Evolutionary conservation across 2,329 filamentous ascomycete genomes (phyloP).

Genomic region (Aureobasidium melanogenum): DNA sequence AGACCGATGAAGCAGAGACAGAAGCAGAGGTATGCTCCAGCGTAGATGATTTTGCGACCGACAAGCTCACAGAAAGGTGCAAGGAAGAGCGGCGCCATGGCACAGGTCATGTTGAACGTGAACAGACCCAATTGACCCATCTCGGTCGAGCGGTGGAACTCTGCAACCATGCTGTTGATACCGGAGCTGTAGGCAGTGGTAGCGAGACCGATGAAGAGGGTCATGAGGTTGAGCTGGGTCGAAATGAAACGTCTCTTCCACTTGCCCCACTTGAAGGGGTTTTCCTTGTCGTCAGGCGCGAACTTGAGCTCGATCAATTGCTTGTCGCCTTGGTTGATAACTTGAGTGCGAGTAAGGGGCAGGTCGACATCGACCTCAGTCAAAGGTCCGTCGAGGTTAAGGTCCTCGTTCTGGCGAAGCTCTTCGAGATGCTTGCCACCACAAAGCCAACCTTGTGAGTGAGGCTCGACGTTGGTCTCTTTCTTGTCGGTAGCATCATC

Average conservation of each 20-base stretch:
- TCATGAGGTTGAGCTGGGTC: constrained; percentile 42
- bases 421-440: constrained; percentile 32
- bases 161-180: constrained; percentile 37
- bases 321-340: constrained; percentile 34
- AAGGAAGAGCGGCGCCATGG: constrained; percentile 39
- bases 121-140: constrained; percentile 43
- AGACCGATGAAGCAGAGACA: constrained; percentile 41
- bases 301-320: constrained; percentile 41
- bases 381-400: constrained; percentile 27
- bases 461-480: constrained; percentile 6
- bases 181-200: constrained; percentile 46
- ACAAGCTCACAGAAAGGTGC: constrained; percentile 43
- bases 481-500: neutral
- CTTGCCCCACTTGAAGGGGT: constrained; percentile 43
- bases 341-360: constrained; percentile 39
- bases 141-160: constrained; percentile 34
- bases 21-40: constrained; percentile 39
- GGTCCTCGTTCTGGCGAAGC: constrained; percentile 24
- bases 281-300: constrained; percentile 37
- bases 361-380: constrained; percentile 40
- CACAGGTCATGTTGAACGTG: constrained; percentile 42
- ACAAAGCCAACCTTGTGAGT: constrained; percentile 19
- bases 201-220: constrained; percentile 46
- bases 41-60: constrained; percentile 39
- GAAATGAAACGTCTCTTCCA: constrained; percentile 39